Conservation (phyloP, 2,329 filamentous ascomycete genomes). For the Thelonectria olida region DNA sequence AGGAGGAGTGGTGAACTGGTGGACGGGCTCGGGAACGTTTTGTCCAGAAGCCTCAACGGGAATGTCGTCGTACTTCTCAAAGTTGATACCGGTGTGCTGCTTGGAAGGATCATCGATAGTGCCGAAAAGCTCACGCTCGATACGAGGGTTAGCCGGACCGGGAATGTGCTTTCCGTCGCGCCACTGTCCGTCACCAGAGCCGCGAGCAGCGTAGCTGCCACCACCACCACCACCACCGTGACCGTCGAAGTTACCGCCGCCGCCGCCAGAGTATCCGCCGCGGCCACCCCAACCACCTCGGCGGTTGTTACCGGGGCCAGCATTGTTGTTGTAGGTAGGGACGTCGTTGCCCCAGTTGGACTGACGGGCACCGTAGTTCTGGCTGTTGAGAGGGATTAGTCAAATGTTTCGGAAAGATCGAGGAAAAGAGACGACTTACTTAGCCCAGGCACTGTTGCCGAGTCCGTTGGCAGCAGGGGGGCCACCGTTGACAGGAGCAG, state of each 20-base stretch:
- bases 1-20: conserved; percentile 91
- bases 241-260: conserved; percentile 60
- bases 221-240: conserved; percentile 78
- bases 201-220: conserved; percentile 68
- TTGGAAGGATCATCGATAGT: conserved; percentile 90
- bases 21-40: conserved; percentile 91
- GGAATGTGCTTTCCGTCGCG: conserved; percentile 95
- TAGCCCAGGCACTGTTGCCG: conserved; percentile 72
- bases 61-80: conserved; percentile 99
- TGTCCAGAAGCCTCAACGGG: conserved; percentile 96
- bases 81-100: conserved; percentile 99
- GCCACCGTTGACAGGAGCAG: conserved; percentile 34
- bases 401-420: neutral
- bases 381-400: conserved; percentile 34
- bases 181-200: conserved; percentile 96
- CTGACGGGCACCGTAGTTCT: conserved; percentile 47
- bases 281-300: conserved; percentile 48
- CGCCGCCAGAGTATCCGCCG: conserved; percentile 48
- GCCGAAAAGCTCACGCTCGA: conserved; percentile 97
- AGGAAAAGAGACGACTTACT: conserved; percentile 53
- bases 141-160: conserved; percentile 84
- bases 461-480: conserved; percentile 55
- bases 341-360: conserved; percentile 46
- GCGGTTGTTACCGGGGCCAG: conserved; percentile 42
- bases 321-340: conserved; percentile 42